Base-by-base conservation (phyloP, 805 yeast species). In the Ogataea minuta region DNA sequence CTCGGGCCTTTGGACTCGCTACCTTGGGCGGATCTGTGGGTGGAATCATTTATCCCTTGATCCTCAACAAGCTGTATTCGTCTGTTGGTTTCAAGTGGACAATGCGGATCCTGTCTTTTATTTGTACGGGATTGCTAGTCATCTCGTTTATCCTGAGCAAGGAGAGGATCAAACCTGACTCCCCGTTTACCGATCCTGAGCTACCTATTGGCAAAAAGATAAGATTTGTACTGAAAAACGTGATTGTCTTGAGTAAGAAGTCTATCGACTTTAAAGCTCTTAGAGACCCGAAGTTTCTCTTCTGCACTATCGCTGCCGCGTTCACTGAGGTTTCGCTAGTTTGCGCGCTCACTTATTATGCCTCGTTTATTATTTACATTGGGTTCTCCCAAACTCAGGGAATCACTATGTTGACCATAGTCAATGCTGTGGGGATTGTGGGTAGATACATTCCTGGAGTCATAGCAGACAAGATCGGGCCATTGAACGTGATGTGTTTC, bases 1-100 rank as follows among this genome's bases (percentile, higher is more conserved):
- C 74, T 1, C 56, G 53, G 41, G 70, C 66, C 16, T 43, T 49
- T 25, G 58, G 56, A 4, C 32, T 46, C 9, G 54, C 54, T 9
- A 44, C 64, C 47, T 60, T 77, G 8, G 88, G 87, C 2, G 85
- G 85, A 1, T 76, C 84, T 3, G 58, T 78, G 6, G 88, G 87
- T 2, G 89, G 88, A 4, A 66, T 79, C 9, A 52, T 79, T 4
- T 74, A 77, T 53, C 85, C 88, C 1, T 57, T 80, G 26, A 59
- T 76, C 56, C 57, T 79, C 43, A 62, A 72, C 41, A 53, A 65
- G 9, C 54, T 77, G 35, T 72, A 74, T 45, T 54, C 62, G 2
- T 53, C 56, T 10, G 57, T 74, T n/a, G 85, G 87, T 2, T 81
- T 67, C 53, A 70, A 64, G 2, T 80, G 85, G 84, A 70, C 84